These are phyloP conservation scores for Cephalotrichum gorgonifer DNA, from an alignment of 2,329 filamentous ascomycete genomes.

Conservation along the genomic window DNA sequence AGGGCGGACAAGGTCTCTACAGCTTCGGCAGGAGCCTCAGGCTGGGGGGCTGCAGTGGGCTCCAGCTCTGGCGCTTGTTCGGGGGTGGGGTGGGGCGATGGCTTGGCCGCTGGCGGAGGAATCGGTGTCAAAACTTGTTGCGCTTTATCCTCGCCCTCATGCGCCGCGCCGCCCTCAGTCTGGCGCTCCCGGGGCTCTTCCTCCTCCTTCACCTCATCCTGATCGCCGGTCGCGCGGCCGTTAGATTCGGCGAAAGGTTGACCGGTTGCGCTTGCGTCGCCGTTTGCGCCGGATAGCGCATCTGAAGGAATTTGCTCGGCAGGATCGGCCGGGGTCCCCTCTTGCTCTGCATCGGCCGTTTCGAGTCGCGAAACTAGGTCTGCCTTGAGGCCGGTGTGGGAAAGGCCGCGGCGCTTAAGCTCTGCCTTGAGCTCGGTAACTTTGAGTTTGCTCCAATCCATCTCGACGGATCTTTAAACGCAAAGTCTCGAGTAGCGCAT, in stretches of 20 bases:
- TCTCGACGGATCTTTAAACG: conserved; percentile 15
- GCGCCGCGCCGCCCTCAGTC: not conserved
- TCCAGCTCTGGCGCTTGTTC: not conserved
- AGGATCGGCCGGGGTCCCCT: conserved; percentile 5
- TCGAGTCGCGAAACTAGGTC: conserved; percentile 58
- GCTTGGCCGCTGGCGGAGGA: not conserved
- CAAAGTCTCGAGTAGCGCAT: not conserved
- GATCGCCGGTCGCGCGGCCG: conserved; percentile 8
- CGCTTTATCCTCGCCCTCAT: not conserved
- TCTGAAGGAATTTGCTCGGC: conserved; percentile 9
- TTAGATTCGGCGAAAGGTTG: conserved; percentile 13
- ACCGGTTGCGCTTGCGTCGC: conserved; percentile 8
- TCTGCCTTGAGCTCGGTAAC: conserved; percentile 67
- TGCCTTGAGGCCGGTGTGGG: conserved; percentile 59
- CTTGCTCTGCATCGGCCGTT: conserved; percentile 24
- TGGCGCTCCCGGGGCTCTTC: not conserved
- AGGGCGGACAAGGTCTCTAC: not conserved
- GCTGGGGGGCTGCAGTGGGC: not conserved
- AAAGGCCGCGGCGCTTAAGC: conserved; percentile 61
- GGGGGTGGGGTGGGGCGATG: not conserved
- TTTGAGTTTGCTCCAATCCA: conserved; percentile 53
- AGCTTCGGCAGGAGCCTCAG: not conserved
- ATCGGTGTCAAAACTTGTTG: not conserved
- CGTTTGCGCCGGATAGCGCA: conserved; percentile 8
- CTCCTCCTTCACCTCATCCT: conserved; percentile 1